A percentile compares a stretch with the other conserved stretches of the same genome.
These are phyloP conservation scores for Rhamnella rubrinervis DNA, from an alignment of 331 rosid genomes.

Conservation along the genomic window DNA sequence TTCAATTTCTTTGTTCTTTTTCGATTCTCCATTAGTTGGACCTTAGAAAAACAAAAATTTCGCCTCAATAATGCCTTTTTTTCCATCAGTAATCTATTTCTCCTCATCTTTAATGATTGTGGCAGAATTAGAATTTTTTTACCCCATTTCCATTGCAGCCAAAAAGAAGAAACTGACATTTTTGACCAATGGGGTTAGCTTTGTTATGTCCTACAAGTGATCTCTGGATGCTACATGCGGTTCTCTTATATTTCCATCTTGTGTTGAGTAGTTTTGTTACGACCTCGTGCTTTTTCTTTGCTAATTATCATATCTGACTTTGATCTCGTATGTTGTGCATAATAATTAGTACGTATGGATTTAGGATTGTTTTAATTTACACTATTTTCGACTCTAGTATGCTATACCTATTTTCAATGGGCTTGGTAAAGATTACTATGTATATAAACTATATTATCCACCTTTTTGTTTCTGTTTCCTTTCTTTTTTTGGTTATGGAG, in stretches of 20 bases:
- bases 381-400: not conserved
- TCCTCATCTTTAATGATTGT: no score
- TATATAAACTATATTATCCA: no score
- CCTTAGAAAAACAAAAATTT: no score
- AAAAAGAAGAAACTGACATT: not conserved
- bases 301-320: not conserved
- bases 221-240: not conserved
- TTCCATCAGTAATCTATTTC: no score
- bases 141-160: not conserved
- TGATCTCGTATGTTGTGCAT: not conserved
- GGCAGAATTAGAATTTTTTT: no score
- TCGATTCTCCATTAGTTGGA: no score
- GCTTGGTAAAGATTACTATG: not conserved
- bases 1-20: not conserved
- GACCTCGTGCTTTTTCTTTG: not conserved
- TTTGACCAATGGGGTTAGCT: not conserved
- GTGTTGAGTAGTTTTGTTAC: not conserved
- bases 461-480: not conserved
- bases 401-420: constrained; percentile 9
- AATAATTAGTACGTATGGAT: not conserved
- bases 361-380: not conserved
- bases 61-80: no score
- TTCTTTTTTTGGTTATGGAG: constrained; percentile 8
- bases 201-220: constrained; percentile 2
- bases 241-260: not conserved